phyloP scores from a whole-genome alignment of 495 filamentous ascomycete species.

The Daldinia bambusicola region DNA sequence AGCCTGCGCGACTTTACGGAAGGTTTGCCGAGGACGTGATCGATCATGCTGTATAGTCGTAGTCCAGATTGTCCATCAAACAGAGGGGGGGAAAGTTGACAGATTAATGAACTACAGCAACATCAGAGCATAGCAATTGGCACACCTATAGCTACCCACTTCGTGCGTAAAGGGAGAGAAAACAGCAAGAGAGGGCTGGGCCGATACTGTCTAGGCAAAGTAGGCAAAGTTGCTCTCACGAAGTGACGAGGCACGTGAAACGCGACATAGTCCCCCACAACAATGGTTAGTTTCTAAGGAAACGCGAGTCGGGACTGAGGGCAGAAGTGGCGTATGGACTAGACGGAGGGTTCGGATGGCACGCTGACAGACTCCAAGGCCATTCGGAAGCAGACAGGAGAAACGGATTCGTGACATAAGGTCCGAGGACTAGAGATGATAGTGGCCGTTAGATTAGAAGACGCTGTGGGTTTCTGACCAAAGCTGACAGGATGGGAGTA shows the following conservation, averaged over 20 bases:
- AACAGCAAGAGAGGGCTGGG: not conserved
- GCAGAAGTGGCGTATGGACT: not conserved
- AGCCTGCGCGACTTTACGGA: conserved; percentile 91
- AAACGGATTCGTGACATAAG: conserved; percentile 30
- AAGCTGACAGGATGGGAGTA: conserved; percentile 34
- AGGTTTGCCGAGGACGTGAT: conserved; percentile 92
- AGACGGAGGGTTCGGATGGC: conserved; percentile 32
- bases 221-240: conserved; percentile 5
- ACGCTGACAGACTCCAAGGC: conserved; percentile 10
- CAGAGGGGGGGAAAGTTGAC: not conserved
- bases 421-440: conserved; percentile 32
- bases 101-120: not conserved
- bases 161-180: not conserved
- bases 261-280: conserved; percentile 22
- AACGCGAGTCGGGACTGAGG: conserved; percentile 17
- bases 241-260: conserved; percentile 32
- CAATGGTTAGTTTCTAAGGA: conserved; percentile 8
- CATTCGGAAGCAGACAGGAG: conserved; percentile 32
- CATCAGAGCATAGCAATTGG: conserved; percentile 17
- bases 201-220: conserved; percentile 1
- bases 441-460: conserved; percentile 22
- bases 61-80: conserved; percentile 36
- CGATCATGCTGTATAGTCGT: conserved; percentile 59
- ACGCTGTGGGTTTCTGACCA: conserved; percentile 29
- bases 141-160: not conserved